Base-by-base conservation (phyloP, 2,329 filamentous ascomycete genomes). In the Fusarium denticulatum region DNA sequence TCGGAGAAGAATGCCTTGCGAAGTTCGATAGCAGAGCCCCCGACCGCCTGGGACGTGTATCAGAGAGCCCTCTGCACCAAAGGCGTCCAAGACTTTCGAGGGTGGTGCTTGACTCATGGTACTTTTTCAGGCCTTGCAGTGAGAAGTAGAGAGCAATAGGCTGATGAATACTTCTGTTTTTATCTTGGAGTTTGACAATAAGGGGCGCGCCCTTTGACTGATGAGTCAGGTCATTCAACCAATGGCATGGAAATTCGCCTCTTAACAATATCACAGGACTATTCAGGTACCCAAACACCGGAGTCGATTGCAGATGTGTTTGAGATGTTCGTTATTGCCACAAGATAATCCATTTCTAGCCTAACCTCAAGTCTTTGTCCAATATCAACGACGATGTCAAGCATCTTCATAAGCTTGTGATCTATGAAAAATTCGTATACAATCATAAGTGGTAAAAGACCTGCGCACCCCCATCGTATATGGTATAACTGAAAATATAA, bases 181-280 rank as follows among this genome's bases (percentile, higher is more conserved):
- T 40, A n/a, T 55, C 11, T 30, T 18, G 1, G 15, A 30, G 50
- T 11, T 10, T 5, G 34, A 18, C 20, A n/a, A 55, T 7, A 34
- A 55, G 50, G 50, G 34, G 50, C 50, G 50, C 50, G 50, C 50
- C 50, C 34, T 55, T 40, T 18, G 34, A 28, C 24, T 8, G 50
- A 55, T n/a, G 24, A 55, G 34, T 40, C 24, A 40, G 32, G 20
- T 5, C 20, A 28, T 30, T 40, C 20, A 6, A 18, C 34, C 50
- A 53, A 53, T 53, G 24, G 14, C 14, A 26, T 13, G 24, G 1
- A 10, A 7, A 12, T 10, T 12, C 20, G 22, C 7, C 4, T 13
- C 7, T 22, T 8, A 26, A 9, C 4, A 37, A 18, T 53, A 10
- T 37, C 5, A 3, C 10, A 28, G 10, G 6, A 6, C 7, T 36